A percentile compares a stretch with the other conserved stretches of the same genome.
phyloP scores from a whole-genome alignment of 192 early-diverging fungal genomes.

The Coemansia sp. region DNA sequence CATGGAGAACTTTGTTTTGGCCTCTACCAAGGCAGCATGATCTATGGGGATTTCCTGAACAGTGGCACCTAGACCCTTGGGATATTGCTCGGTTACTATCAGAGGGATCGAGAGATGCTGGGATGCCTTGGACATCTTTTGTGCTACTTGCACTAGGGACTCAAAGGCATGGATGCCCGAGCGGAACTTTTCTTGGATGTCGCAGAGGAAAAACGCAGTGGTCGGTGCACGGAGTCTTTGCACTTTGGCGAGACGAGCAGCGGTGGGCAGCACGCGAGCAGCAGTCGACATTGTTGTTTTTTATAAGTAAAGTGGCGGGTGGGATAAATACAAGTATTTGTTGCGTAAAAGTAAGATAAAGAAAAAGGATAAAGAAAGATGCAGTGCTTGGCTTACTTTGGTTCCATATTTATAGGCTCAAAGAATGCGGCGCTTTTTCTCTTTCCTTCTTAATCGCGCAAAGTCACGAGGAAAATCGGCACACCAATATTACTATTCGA shows the following conservation, averaged over 20 bases:
- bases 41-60: constrained; percentile 72
- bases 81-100: constrained; percentile 86
- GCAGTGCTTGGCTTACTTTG: no score
- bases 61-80: constrained; percentile 70
- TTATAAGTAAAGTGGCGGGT: no score
- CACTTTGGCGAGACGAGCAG: constrained; percentile 44
- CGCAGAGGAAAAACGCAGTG: constrained; percentile 90
- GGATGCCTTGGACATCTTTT: constrained; percentile 80
- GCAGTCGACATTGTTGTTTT: not conserved
- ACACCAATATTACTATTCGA: no score
- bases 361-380: not conserved
- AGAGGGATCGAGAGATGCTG: constrained; percentile 76
- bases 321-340: not conserved
- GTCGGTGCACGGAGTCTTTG: constrained; percentile 53
- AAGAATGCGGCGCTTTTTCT: no score
- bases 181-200: constrained; percentile 84
- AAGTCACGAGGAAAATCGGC: no score
- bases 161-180: constrained; percentile 77
- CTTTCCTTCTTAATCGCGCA: no score
- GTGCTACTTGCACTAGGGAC: constrained; percentile 73
- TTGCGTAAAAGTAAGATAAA: not conserved
- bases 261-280: constrained; percentile 9
- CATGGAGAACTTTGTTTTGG: constrained; percentile 94
- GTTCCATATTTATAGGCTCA: no score
- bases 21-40: constrained; percentile 53